These are phyloP conservation scores for Thalassiosira profunda DNA, from an alignment of 108 stramenopile genomes.

Conservation along the genomic window DNA sequence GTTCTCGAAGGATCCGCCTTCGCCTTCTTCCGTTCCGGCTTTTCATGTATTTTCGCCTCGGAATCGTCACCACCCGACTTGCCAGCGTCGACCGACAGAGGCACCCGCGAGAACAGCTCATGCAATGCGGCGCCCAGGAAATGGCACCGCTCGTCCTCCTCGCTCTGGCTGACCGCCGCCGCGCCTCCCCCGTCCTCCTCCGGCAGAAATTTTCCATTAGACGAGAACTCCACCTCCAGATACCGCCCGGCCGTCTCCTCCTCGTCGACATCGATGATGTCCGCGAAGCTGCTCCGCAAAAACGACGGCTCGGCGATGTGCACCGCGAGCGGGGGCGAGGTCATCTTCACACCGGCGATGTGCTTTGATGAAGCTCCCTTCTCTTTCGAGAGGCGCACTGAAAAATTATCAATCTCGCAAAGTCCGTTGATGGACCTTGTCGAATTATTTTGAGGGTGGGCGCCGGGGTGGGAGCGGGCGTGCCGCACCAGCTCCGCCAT, in stretches of 20 bases:
- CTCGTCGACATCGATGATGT: neutral
- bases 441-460: neutral
- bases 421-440: neutral
- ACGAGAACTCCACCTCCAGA: constrained; percentile 13
- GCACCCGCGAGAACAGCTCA: constrained; percentile 20
- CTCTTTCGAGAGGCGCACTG: neutral
- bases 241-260: constrained; percentile 2
- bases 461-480: neutral
- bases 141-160: constrained; percentile 11
- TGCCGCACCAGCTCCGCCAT: constrained; percentile 26
- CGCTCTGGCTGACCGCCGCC: neutral
- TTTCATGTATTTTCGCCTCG: neutral
- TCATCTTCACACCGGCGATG: constrained; percentile 37
- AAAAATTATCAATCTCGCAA: constrained; percentile 21
- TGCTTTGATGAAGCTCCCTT: constrained; percentile 1
- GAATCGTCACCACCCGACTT: neutral
- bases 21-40: neutral
- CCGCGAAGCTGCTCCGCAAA: neutral
- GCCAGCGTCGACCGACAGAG: neutral
- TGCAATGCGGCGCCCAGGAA: constrained; percentile 18
- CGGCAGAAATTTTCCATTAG: neutral
- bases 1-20: neutral
- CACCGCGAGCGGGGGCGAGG: constrained; percentile 17
- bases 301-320: constrained; percentile 13
- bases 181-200: neutral